Conservation (phyloP, 75 land plant genomes). For the Picea glauca region DNA sequence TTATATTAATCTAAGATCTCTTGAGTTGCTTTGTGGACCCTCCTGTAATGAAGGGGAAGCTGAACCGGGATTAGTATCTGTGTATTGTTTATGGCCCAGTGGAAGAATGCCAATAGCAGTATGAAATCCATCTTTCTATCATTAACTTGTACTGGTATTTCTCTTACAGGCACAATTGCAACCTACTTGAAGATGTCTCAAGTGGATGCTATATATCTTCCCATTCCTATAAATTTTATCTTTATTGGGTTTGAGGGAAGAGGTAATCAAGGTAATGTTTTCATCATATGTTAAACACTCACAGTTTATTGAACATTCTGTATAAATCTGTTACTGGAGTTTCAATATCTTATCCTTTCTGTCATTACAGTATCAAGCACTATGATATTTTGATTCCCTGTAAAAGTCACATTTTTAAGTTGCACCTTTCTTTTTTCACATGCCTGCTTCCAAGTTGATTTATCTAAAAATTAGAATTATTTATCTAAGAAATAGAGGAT, state of each 20-base stretch:
- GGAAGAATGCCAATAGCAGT: neutral
- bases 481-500: too few relatives aligned
- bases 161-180: constrained; percentile 66
- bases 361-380: neutral
- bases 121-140: neutral
- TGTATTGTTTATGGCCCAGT: neutral
- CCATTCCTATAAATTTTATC: constrained; percentile 90
- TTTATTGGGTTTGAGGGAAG: constrained; percentile 97
- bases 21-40: neutral
- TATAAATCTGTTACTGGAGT: neutral
- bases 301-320: neutral
- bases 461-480: too few relatives aligned
- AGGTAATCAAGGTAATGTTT: constrained; percentile 76
- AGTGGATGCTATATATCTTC: constrained; percentile 88
- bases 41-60: neutral
- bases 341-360: neutral
- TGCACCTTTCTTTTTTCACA: neutral
- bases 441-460: neutral
- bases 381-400: neutral
- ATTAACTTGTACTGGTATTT: neutral
- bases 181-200: constrained; percentile 69
- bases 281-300: neutral
- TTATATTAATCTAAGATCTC: neutral
- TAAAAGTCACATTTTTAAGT: neutral
- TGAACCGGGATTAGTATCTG: neutral